phyloP scores from a whole-genome alignment of 805 yeast species.

The Torulaspora microellipsoides region DNA sequence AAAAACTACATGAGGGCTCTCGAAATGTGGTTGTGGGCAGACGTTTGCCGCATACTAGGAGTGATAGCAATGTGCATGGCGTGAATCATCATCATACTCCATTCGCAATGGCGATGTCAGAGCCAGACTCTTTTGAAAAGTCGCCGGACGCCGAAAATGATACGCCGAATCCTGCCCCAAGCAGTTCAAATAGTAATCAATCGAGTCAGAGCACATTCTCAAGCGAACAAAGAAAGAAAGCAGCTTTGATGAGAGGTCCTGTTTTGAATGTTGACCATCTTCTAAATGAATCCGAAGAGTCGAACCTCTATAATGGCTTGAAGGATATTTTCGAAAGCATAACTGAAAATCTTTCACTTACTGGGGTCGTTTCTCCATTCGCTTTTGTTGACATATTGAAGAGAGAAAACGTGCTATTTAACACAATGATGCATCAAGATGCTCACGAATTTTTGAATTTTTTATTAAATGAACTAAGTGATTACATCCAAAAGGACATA shows the following conservation, averaged over 20 bases:
- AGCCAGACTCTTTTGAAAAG: not conserved
- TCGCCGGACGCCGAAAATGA: not conserved
- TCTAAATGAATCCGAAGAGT: conserved; percentile 40
- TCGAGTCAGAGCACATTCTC: conserved; percentile 33
- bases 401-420: conserved; percentile 75
- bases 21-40: conserved; percentile 31
- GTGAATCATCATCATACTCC: conserved; percentile 1
- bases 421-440: conserved; percentile 95
- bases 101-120: not conserved
- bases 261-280: conserved; percentile 70
- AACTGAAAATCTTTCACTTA: conserved; percentile 60
- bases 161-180: not conserved
- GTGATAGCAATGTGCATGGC: not conserved
- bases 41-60: conserved; percentile 3
- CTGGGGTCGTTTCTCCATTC: conserved; percentile 83
- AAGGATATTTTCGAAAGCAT: conserved; percentile 85
- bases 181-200: conserved; percentile 1
- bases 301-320: conserved; percentile 55
- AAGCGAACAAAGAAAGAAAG: conserved; percentile 70
- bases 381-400: conserved; percentile 71
- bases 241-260: conserved; percentile 78
- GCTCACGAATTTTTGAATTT: conserved; percentile 96
- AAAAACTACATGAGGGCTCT: conserved; percentile 29
- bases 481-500: conserved; percentile 32
- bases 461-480: conserved; percentile 69